Conservation (phyloP, 441 rosid genomes). For the Gossypium lobatum region DNA sequence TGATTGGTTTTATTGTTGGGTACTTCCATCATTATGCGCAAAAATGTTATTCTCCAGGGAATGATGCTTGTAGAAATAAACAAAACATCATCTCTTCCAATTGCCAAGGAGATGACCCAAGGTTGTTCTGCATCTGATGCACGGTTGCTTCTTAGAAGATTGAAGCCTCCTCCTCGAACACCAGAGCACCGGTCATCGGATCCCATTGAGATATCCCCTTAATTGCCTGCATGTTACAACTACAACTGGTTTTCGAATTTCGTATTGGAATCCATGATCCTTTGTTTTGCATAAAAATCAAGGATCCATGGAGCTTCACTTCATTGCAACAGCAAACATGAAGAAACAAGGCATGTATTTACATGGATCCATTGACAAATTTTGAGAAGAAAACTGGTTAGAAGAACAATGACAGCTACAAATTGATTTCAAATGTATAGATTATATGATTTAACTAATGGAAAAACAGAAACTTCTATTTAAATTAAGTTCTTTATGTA, state of each 20-base stretch:
- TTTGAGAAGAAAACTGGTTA: too few species aligned
- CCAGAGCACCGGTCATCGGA: constrained; percentile 11
- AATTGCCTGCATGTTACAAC: constrained; percentile 14
- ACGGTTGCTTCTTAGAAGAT: constrained; percentile 65
- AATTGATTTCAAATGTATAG: too few species aligned
- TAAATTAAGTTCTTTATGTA: too few species aligned
- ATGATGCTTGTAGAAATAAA: constrained; percentile 64
- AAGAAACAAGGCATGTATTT: too few species aligned
- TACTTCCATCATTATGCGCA: background rate
- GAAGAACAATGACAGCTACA: too few species aligned
- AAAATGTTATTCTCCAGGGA: constrained; percentile 49
- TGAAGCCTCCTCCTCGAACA: constrained; percentile 30
- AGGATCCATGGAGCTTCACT: background rate
- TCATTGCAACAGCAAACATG: too few species aligned
- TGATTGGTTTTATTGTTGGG: background rate
- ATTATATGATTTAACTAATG: too few species aligned
- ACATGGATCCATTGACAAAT: too few species aligned
- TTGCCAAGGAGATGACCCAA: constrained; percentile 64
- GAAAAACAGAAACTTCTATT: too few species aligned
- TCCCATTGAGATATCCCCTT: constrained; percentile 47
- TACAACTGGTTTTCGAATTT: background rate
- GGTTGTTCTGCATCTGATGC: constrained; percentile 73
- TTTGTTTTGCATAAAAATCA: background rate
- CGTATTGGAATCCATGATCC: background rate
- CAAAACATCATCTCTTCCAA: constrained; percentile 49